phyloP scores from a whole-genome alignment of 2,329 filamentous ascomycete species.

The Fusarium sp. region DNA sequence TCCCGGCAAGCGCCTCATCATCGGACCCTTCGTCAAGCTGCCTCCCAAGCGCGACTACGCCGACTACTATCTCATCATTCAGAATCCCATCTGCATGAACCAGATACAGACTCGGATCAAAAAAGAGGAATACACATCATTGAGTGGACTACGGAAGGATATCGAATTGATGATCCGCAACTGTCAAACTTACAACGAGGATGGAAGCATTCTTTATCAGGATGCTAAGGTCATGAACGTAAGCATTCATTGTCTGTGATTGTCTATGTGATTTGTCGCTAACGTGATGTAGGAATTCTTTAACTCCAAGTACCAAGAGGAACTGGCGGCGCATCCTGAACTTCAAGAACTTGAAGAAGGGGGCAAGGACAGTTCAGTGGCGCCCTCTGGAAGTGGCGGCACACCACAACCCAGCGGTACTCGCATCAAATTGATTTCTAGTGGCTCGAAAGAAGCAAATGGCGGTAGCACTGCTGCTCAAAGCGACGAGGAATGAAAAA shows the following conservation, averaged over 20 bases:
- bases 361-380: conserved; percentile 53
- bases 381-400: conserved; percentile 68
- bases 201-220: conserved; percentile 89
- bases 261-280: conserved; percentile 39
- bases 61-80: conserved; percentile 95
- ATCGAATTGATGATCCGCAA: conserved; percentile 88
- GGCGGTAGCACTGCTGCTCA: conserved; percentile 55
- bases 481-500: conserved; percentile 65
- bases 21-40: conserved; percentile 92
- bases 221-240: conserved; percentile 96
- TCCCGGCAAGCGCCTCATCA: conserved; percentile 79
- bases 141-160: conserved; percentile 85
- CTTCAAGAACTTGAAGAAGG: conserved; percentile 66
- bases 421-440: conserved; percentile 76
- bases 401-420: conserved; percentile 74
- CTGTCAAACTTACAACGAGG: conserved; percentile 96
- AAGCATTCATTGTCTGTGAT: conserved; percentile 31
- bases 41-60: conserved; percentile 90
- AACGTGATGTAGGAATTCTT: conserved; percentile 66
- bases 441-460: conserved; percentile 53
- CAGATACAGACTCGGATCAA: conserved; percentile 96
- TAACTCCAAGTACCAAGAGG: conserved; percentile 64
- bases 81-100: conserved; percentile 94
- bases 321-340: conserved; percentile 65
- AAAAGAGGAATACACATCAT: conserved; percentile 87